Conservation (phyloP, 2,329 filamentous ascomycete species). For the Lecanoromycetidae sp. region DNA sequence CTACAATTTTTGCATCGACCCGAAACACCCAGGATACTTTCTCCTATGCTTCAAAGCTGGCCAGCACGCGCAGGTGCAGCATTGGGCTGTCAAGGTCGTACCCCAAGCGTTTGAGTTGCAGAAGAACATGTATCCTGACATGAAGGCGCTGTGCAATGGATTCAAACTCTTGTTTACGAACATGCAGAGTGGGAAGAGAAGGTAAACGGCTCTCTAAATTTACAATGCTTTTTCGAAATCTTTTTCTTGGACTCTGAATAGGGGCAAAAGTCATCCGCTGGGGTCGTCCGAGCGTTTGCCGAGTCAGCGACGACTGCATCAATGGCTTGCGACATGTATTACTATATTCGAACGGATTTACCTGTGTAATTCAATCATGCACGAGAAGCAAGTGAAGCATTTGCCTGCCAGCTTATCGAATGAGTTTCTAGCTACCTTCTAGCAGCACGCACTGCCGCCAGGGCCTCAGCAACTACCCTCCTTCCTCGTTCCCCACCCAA, state of each 20-base stretch:
- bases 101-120: constrained; percentile 88
- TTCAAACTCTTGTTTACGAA: constrained; percentile 79
- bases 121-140: constrained; percentile 81
- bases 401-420: too few species aligned
- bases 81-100: constrained; percentile 79
- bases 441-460: constrained; percentile 6
- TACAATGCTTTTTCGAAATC: too few species aligned
- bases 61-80: constrained; percentile 56
- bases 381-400: not conserved
- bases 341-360: not conserved
- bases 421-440: not conserved
- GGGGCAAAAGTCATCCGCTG: too few species aligned
- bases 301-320: too few species aligned
- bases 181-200: constrained; percentile 29
- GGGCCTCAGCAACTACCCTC: constrained; percentile 27
- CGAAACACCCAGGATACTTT: constrained; percentile 88
- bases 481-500: constrained; percentile 30
- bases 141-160: constrained; percentile 89
- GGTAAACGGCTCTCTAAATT: too few species aligned
- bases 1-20: constrained; percentile 91
- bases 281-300: too few species aligned
- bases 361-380: not conserved
- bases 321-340: constrained; percentile 1
- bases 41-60: constrained; percentile 93
- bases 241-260: too few species aligned